Evolutionary conservation across 192 early-diverging fungal species (phyloP).

Genomic region (Backusella liffmaniae): DNA sequence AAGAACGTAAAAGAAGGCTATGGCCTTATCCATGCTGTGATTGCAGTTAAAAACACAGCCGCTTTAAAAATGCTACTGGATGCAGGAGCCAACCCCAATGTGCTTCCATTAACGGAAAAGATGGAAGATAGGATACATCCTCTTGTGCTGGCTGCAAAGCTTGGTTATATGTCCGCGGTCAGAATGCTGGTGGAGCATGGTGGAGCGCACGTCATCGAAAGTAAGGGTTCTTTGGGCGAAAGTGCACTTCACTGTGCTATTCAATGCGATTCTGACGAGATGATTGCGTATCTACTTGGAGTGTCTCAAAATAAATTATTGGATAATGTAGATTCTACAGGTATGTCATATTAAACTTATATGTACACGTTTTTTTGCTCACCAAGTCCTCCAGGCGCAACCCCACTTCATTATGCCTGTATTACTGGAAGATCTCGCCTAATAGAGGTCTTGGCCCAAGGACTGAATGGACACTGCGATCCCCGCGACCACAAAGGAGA

Average conservation of each 20-base stretch:
- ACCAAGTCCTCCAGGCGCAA: conserved; percentile 10
- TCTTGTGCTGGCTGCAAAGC: conserved; percentile 21
- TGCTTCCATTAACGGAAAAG: conserved; percentile 7
- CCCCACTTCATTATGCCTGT: conserved; percentile 32
- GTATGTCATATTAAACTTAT: neutral
- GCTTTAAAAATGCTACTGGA: conserved; percentile 18
- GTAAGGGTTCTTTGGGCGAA: conserved; percentile 7
- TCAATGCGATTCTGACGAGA: neutral
- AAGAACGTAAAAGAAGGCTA: conserved; percentile 28
- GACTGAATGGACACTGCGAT: conserved; percentile 4
- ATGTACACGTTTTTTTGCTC: neutral
- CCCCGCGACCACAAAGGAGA: conserved; percentile 24
- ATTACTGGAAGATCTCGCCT: conserved; percentile 1
- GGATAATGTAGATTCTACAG: conserved; percentile 5
- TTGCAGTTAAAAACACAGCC: conserved; percentile 21
- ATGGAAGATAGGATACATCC: conserved; percentile 13
- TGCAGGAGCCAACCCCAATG: conserved; percentile 26
- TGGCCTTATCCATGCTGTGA: conserved; percentile 25
- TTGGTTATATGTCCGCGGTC: conserved; percentile 24
- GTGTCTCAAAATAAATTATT: neutral
- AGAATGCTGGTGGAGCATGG: conserved; percentile 17
- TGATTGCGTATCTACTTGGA: conserved; percentile 20
- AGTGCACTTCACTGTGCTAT: conserved; percentile 21
- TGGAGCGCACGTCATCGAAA: conserved; percentile 12
- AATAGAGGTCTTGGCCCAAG: conserved; percentile 13